Evolutionary conservation across 371 early-diverging fungal genomes (phyloP), one percentile per base, ranked within the genome.

Genomic region (Umbelopsis sp.): DNA sequence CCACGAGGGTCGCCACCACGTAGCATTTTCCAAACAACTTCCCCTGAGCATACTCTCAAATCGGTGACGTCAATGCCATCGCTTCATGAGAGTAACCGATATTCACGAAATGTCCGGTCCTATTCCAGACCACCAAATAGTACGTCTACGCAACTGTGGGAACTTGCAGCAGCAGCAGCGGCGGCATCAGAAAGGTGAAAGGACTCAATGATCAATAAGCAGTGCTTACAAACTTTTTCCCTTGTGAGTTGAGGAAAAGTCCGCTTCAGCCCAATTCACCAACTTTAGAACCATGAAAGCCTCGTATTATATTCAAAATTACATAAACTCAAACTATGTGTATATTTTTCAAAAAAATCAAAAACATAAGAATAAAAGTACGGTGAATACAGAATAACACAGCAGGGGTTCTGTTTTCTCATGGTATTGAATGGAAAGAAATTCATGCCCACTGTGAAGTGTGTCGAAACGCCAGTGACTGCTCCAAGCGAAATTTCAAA

Each of bases 21-120:
- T 5, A 51, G 11, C 52, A 51, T 51, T 22, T 51, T 20, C 11
- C 12, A 18, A 11, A 11, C 57, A 16, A 16, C 6, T 48, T 18
- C 6, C 7, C 48, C 8, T 16, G 57, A 57, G 12, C 57, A 57
- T 29, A 57, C 57, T 0, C 57, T 57, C 57, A 57, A 57, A 35
- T 10, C 57, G 12, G 57, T 57, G 11, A 57, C 57, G 7, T 57
- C 57, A 12, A 57, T 57, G 57, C 57, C 57, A 29, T 57, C 57
- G 12, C 57, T 57, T 18, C 57, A 57, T 35, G 57, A 57, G 14
- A 35, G 12, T 8, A 29, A 35, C 32, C 57, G 57, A 2, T 35
- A 57, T 35, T 57, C 57, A 18, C 57, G 57, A 7, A 48, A 48
- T 20, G 48, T 48, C n/a, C 5, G 48, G 29, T 18, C 57, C 0